Percentiles rank a stretch among this genome's conserved stretches.
These are phyloP conservation scores for Colletotrichum lupini DNA, from an alignment of 2,329 filamentous ascomycete species.

Conservation along the genomic window DNA sequence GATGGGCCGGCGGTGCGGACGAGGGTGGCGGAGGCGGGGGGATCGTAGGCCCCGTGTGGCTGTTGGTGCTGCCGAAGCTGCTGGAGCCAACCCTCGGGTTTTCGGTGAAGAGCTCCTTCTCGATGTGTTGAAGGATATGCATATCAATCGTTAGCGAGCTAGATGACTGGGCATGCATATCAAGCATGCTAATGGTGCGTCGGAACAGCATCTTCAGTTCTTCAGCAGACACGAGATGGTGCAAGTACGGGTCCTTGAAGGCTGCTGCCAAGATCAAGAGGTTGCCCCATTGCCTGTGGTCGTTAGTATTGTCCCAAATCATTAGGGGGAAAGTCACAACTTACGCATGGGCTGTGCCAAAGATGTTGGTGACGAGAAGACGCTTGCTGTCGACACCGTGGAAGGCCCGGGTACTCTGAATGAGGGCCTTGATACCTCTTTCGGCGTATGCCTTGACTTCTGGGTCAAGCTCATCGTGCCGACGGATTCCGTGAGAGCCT, in stretches of 20 bases:
- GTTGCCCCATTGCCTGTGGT: conserved; percentile 90
- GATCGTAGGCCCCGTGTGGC: conserved; percentile 29
- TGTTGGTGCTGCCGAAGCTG: conserved; percentile 57
- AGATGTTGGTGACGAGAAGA: conserved; percentile 92
- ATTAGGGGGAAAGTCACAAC: conserved; percentile 48
- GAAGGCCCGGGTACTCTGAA: conserved; percentile 88
- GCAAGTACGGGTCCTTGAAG: conserved; percentile 74
- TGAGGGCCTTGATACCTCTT: conserved; percentile 77
- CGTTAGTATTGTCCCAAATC: background rate
- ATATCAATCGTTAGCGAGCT: conserved; percentile 81
- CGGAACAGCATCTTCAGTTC: conserved; percentile 71
- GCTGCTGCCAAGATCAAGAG: conserved; percentile 89
- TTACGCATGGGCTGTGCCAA: conserved; percentile 96
- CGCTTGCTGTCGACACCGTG: conserved; percentile 71
- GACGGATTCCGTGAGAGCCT: conserved; percentile 41
- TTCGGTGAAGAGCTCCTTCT: conserved; percentile 56
- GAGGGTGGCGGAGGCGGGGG: conserved; percentile 10
- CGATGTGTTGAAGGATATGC: conserved; percentile 73
- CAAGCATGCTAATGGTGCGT: conserved; percentile 82
- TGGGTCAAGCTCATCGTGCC: background rate
- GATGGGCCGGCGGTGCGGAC: background rate
- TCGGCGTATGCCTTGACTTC: conserved; percentile 58
- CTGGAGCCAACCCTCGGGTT: conserved; percentile 33
- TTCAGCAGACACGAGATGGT: conserved; percentile 64
- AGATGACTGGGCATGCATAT: conserved; percentile 75